phyloP scores from a whole-genome alignment of 352 stramenopile genomes.

The Phytophthora pluvialis region DNA sequence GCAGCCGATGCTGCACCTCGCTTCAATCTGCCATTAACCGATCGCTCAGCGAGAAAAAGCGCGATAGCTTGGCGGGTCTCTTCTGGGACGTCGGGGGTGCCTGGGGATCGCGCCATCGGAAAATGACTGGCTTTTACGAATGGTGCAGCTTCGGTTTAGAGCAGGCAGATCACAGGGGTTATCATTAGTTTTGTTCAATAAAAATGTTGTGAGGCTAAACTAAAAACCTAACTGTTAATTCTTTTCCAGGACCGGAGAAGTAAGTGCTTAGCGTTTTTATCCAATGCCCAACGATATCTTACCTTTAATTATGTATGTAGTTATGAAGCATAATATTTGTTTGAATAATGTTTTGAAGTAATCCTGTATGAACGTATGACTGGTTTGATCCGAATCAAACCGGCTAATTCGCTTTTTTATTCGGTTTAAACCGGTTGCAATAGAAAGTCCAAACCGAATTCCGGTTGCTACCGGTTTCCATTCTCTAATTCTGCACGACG shows the following conservation, averaged over 20 bases:
- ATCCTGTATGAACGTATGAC: too few species aligned
- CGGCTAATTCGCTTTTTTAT: too few species aligned
- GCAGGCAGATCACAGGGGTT: not conserved
- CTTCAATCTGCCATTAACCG: not conserved
- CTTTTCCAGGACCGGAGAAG: not conserved
- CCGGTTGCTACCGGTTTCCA: too few species aligned
- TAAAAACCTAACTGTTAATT: slow-evolving; percentile 1
- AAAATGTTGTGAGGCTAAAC: not conserved
- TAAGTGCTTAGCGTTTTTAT: too few species aligned
- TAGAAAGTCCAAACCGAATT: too few species aligned
- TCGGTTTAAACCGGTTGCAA: too few species aligned
- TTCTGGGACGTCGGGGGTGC: not conserved
- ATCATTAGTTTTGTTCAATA: not conserved
- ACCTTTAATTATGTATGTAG: too few species aligned
- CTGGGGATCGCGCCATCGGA: not conserved
- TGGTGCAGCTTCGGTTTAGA: not conserved
- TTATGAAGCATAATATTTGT: too few species aligned
- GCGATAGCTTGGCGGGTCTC: not conserved
- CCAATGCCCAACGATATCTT: too few species aligned
- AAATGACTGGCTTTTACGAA: not conserved
- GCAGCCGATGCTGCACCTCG: slow-evolving; percentile 3
- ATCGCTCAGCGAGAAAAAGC: not conserved
- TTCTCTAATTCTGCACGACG: too few species aligned
- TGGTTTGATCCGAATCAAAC: too few species aligned
- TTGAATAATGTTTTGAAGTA: too few species aligned